Conservation (phyloP, 2,329 filamentous ascomycete genomes). For the Spiromastix sp. region DNA sequence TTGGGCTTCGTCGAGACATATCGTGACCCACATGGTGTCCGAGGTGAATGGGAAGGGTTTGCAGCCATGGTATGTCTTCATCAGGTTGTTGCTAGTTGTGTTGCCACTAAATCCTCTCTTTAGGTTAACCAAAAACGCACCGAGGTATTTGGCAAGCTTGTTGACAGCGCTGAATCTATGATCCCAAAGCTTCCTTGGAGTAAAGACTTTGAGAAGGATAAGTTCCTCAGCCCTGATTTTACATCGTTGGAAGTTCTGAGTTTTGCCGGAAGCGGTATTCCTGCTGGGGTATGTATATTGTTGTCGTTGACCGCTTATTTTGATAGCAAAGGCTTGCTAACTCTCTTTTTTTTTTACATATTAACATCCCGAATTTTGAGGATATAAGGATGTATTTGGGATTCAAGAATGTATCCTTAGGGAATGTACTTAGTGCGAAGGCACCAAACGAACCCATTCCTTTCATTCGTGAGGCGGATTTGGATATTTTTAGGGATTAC, state of each 20-base stretch:
- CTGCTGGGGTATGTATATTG: too few relatives aligned
- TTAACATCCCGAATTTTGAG: conserved; percentile 49
- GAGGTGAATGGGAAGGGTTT: conserved; percentile 80
- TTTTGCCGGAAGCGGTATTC: conserved; percentile 57
- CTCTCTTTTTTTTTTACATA: too few relatives aligned
- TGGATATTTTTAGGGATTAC: conserved; percentile 69
- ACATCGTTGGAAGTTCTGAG: conserved; percentile 86
- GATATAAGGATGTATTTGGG: conserved; percentile 51
- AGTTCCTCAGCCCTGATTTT: conserved; percentile 90
- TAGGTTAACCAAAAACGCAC: conserved; percentile 80
- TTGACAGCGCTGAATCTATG: conserved; percentile 66
- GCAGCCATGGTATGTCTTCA: conserved; percentile 45
- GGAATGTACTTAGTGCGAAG: conserved; percentile 86
- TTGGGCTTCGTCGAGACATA: conserved; percentile 82
- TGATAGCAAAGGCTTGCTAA: too few relatives aligned
- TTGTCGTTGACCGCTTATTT: too few relatives aligned
- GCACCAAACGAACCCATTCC: conserved; percentile 86
- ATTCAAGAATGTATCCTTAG: conserved; percentile 69
- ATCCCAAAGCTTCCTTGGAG: conserved; percentile 87
- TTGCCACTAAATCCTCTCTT: conserved; percentile 36
- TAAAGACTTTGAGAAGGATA: conserved; percentile 87
- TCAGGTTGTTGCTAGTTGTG: conserved; percentile 5
- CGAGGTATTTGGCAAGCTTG: conserved; percentile 73
- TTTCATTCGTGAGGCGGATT: conserved; percentile 71
- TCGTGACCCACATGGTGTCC: conserved; percentile 67